Base-by-base conservation (phyloP, 805 yeast genomes). In the Starmerella potacharoeniae region DNA sequence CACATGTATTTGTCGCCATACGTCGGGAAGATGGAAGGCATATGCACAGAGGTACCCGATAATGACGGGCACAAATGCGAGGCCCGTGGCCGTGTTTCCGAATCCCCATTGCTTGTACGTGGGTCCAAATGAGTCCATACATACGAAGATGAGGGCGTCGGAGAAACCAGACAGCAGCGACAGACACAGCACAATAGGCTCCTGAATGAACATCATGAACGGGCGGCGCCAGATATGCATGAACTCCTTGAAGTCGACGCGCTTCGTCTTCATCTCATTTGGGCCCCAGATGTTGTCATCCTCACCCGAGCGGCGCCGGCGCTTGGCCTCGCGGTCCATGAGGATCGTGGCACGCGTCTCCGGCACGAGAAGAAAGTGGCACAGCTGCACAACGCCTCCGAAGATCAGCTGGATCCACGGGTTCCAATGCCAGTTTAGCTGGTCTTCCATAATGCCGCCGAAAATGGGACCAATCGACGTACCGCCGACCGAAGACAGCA, bases 381-480 rank as follows among this genome's bases (percentile, higher is more conserved):
- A 39, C 5, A 68, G 35, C 56, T 72, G 73, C 14, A 77, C 69
- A 7, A 68, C 71, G 4, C 78, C 83, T 59, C 79, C 80, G 59
- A 78, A 70, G 28, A 82, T 81, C 28, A 76, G 69, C 56, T 79
- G 68, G 17, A 79, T 73, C 75, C 80, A 79, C 63, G 82, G 79
- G 52, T 75, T 75, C 87, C 87, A 82, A 61, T 81, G 72, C 87
- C 87, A 82, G 44, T 69, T 65, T 31, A 70, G 65, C 45, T 74
- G 65, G 39, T 79, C 73, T 11, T 76, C 78, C 40, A 80, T 69
- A 60, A 75, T 81, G 1, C 86, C 83, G 5, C 83, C 71, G 22
- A 75, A 69, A 10, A 72, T 58, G 0, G 75, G 75, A 0, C 74
- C 74, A 28, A 77, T 67, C 3, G 75, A 68, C 2, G 81, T 79